Conservation (phyloP, 2,329 filamentous ascomycete genomes). For the Fusarium globosum region DNA sequence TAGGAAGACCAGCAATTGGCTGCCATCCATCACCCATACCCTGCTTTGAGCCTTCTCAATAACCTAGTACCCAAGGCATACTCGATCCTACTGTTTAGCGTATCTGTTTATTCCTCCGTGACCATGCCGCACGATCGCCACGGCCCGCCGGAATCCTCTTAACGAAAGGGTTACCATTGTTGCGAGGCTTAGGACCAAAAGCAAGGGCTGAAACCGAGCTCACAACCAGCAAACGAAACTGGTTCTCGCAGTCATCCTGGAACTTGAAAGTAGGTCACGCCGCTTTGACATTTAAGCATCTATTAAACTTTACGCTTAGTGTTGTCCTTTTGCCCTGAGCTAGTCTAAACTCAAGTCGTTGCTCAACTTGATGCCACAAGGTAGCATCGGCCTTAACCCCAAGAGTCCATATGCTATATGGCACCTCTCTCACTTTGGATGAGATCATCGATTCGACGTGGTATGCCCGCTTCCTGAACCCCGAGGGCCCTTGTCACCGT, state of each 20-base stretch:
- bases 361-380: background rate
- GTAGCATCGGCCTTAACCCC: background rate
- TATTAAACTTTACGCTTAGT: background rate
- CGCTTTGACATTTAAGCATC: background rate
- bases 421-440: conserved; percentile 6
- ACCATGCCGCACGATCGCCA: conserved; percentile 33
- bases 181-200: conserved; percentile 10
- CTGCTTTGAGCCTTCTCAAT: conserved; percentile 2
- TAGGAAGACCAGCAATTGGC: conserved; percentile 16
- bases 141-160: conserved; percentile 34
- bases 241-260: no score
- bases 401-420: background rate
- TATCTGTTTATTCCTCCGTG: conserved; percentile 1
- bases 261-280: background rate
- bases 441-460: conserved; percentile 15
- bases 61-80: background rate
- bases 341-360: conserved; percentile 1
- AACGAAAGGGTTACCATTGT: background rate
- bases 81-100: background rate
- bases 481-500: conserved; percentile 12
- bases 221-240: background rate
- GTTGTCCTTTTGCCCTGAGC: background rate
- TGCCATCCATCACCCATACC: conserved; percentile 3
- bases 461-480: conserved; percentile 5
- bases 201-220: background rate